These are phyloP conservation scores for Noccaea bulbosa DNA, from an alignment of 345 rosid genomes.

Conservation along the genomic window DNA sequence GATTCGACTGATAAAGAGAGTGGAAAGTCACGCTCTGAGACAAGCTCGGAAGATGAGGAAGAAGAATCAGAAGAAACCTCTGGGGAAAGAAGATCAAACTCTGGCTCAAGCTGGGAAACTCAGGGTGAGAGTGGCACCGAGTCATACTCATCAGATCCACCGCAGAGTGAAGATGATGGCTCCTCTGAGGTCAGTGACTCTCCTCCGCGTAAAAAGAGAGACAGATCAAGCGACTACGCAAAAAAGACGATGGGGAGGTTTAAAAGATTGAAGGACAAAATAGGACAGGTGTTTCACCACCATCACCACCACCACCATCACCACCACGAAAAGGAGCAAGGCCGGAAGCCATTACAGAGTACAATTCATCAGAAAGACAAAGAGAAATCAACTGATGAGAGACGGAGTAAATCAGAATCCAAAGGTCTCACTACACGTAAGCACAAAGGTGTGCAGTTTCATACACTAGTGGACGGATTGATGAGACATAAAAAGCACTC, in stretches of 20 bases:
- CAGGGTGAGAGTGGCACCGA: slow-evolving; percentile 40
- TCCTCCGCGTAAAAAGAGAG: slow-evolving; percentile 29
- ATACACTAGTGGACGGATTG: slow-evolving; percentile 54
- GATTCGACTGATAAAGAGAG: slow-evolving; percentile 3
- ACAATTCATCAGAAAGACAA: slow-evolving; percentile 39
- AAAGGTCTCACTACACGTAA: slow-evolving; percentile 38
- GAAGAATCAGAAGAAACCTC: slow-evolving; percentile 34
- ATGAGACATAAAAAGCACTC: slow-evolving; percentile 50
- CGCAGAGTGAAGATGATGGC: slow-evolving; percentile 22
- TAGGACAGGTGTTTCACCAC: slow-evolving; percentile 69
- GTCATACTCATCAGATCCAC: slow-evolving; percentile 31
- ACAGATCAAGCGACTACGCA: slow-evolving; percentile 5
- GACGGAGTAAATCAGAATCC: slow-evolving; percentile 31
- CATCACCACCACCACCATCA: slow-evolving; percentile 57
- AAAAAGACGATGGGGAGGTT: slow-evolving; percentile 47
- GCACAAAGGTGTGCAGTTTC: slow-evolving; percentile 52
- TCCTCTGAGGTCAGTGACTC: slow-evolving; percentile 23
- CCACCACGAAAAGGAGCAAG: slow-evolving; percentile 7
- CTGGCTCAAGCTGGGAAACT: slow-evolving; percentile 44
- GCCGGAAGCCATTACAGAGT: slow-evolving; percentile 35
- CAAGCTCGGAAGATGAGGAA: slow-evolving; percentile 34
- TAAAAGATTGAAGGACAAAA: slow-evolving; percentile 60
- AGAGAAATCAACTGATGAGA: slow-evolving; percentile 22
- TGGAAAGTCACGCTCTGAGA: slow-evolving; percentile 20
- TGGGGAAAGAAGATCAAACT: neutral